These are phyloP conservation scores for Amanita jacksonii DNA, from an alignment of 768 basidiomycete genomes.

Conservation along the genomic window DNA sequence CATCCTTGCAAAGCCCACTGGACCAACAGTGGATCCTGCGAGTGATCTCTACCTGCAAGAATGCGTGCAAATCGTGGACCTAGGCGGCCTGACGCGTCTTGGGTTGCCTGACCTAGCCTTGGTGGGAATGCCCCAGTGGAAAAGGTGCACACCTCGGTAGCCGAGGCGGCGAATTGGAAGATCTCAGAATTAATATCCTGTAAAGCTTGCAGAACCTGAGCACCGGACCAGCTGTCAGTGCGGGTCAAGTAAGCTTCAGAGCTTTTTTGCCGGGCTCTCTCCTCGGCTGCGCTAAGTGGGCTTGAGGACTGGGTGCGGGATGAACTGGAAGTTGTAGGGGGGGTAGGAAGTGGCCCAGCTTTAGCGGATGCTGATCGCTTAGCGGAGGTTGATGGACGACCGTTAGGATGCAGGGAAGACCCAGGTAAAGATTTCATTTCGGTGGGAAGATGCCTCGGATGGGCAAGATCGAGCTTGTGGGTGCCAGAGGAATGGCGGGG, in stretches of 20 bases:
- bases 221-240: slow-evolving; percentile 66
- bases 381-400: slow-evolving; percentile 1
- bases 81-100: slow-evolving; percentile 54
- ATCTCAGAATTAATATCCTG: slow-evolving; percentile 77
- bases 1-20: slow-evolving; percentile 71
- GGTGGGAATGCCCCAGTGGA: slow-evolving; percentile 23
- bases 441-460: not conserved
- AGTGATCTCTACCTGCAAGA: slow-evolving; percentile 54
- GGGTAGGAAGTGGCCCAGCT: slow-evolving; percentile 14
- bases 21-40: slow-evolving; percentile 67
- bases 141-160: slow-evolving; percentile 58
- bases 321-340: slow-evolving; percentile 12
- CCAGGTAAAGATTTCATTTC: no score
- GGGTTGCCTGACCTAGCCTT: slow-evolving; percentile 40
- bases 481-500: not conserved
- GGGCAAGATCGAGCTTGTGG: not conserved
- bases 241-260: slow-evolving; percentile 64
- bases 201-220: slow-evolving; percentile 69
- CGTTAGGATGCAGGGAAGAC: slow-evolving; percentile 1
- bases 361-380: slow-evolving; percentile 16
- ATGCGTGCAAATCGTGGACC: slow-evolving; percentile 53
- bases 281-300: slow-evolving; percentile 32
- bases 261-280: slow-evolving; percentile 46
- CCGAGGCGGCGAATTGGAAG: slow-evolving; percentile 69
- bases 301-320: slow-evolving; percentile 9